Base-by-base conservation (phyloP, 129 eudicot genomes). In the Smallanthus sonchifolius region DNA sequence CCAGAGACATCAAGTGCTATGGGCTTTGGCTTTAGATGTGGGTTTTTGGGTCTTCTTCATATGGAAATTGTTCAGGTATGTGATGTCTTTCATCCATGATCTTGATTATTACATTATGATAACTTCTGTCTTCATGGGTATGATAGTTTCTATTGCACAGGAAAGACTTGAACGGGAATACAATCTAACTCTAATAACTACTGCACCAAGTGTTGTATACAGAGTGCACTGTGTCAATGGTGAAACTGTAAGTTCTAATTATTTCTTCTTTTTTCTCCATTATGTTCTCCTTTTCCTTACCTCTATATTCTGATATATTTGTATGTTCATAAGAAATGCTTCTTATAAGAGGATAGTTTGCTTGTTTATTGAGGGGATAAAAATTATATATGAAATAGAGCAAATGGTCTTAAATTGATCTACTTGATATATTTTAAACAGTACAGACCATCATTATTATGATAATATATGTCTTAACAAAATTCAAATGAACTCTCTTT, bases 11-110 rank as follows among this genome's bases (percentile, higher is more conserved):
- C 99, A 76, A 91, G 94, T 85, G 99, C 99, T 30, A 95, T 95
- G 99, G 99, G 99, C 70, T 95, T 95, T 83, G 99, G 99, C 49
- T 95, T 95, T 85, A 82, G 99, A 88, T 95, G 97, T 75, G 99
- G 99, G 65, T 95, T 91, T 83, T 83, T 95, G 77, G 99, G 99
- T 73, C 96, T 95, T 74, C 96, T 95, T 36, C 99, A 95, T 77
- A 91, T 95, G 99, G 99, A 95, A 88, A 95, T 95, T 78, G 92
- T 95, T 83, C 99, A 91, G 96, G 99, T 93, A 63, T 57, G 10
- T 71, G 61, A 68, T 55, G 36, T 47, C 38, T 67, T 34, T 47
- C 54, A 66, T 72, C 40, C 36, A 42, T 28, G 39, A 42, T 63
- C 3, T 42, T 76, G 0, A 17, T 47, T 30, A 77, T 35, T 16